Evolutionary conservation across 192 early-diverging fungal genomes (phyloP).

Genomic region (Paraglomus brasilianum): DNA sequence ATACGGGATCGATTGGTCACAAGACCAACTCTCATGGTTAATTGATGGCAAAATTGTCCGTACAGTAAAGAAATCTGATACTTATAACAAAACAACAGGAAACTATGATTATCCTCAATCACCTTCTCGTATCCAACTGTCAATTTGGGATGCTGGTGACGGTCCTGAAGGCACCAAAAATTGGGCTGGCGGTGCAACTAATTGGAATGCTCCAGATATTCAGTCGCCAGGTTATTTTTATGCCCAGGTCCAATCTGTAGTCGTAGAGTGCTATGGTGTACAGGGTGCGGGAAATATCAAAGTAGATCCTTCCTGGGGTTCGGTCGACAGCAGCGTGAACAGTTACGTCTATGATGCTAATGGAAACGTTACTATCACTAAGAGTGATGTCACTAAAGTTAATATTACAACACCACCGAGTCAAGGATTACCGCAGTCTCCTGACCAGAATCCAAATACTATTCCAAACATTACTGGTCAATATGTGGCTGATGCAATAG

Average conservation of each 20-base stretch:
- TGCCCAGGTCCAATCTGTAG: not conserved
- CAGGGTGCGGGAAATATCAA: too few species aligned
- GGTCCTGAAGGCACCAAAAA: conserved; percentile 50
- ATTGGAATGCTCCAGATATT: conserved; percentile 38
- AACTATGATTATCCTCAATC: conserved; percentile 48
- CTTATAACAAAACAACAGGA: conserved; percentile 40
- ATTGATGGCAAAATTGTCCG: conserved; percentile 50
- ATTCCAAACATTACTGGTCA: conserved; percentile 1
- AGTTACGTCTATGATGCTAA: not conserved
- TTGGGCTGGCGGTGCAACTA: conserved; percentile 62
- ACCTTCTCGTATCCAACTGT: conserved; percentile 55
- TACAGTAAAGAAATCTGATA: conserved; percentile 46
- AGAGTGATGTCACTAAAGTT: not conserved
- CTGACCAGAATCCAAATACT: not conserved
- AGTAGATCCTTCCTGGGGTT: too few species aligned
- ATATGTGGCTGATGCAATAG: not conserved
- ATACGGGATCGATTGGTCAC: conserved; percentile 59
- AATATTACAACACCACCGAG: conserved; percentile 4
- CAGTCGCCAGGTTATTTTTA: conserved; percentile 5
- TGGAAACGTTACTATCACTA: not conserved
- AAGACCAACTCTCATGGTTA: conserved; percentile 57
- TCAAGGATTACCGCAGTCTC: not conserved
- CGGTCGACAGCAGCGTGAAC: not conserved
- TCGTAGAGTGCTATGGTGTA: not conserved
- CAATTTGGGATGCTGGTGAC: conserved; percentile 66